Evolutionary conservation across 2,329 filamentous ascomycete genomes (phyloP).

Genomic region (Curvularia eragrostidis): DNA sequence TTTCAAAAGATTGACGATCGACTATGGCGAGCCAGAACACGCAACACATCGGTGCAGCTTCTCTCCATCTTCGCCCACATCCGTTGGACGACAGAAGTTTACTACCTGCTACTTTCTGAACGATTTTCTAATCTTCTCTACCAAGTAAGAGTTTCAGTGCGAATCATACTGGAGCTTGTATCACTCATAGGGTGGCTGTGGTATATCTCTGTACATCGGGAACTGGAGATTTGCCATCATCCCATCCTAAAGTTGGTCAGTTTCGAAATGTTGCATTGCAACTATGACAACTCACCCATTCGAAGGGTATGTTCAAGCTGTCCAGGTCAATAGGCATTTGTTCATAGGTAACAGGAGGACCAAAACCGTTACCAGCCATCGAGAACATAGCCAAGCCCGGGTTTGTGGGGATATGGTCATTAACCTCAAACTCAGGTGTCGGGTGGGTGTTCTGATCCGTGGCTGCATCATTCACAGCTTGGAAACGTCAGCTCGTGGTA

Average conservation of each 20-base stretch:
- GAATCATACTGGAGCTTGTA: background rate
- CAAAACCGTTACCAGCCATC: slow-evolving; percentile 14
- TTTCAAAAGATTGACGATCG: slow-evolving; percentile 2
- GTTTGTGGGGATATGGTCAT: slow-evolving; percentile 9
- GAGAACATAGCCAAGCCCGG: slow-evolving; percentile 7
- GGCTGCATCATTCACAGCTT: slow-evolving; percentile 3
- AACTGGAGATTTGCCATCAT: slow-evolving; percentile 20
- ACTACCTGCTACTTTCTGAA: background rate
- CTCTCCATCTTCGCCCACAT: background rate
- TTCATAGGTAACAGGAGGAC: slow-evolving; percentile 25
- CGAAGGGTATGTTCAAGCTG: slow-evolving; percentile 23
- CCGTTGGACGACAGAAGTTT: background rate
- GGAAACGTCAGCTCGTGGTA: background rate
- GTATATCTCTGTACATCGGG: slow-evolving; percentile 13
- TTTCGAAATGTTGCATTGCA: background rate
- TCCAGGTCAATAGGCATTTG: slow-evolving; percentile 36
- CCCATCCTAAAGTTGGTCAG: slow-evolving; percentile 16
- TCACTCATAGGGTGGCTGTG: background rate
- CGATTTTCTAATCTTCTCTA: no score
- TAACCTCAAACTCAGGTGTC: slow-evolving; percentile 27
- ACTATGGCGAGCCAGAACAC: background rate
- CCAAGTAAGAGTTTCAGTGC: background rate
- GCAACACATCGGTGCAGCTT: background rate
- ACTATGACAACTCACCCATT: slow-evolving; percentile 28
- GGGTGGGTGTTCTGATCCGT: slow-evolving; percentile 17